phyloP scores from a whole-genome alignment of 768 basidiomycete species.

The Lentinula sp. region DNA sequence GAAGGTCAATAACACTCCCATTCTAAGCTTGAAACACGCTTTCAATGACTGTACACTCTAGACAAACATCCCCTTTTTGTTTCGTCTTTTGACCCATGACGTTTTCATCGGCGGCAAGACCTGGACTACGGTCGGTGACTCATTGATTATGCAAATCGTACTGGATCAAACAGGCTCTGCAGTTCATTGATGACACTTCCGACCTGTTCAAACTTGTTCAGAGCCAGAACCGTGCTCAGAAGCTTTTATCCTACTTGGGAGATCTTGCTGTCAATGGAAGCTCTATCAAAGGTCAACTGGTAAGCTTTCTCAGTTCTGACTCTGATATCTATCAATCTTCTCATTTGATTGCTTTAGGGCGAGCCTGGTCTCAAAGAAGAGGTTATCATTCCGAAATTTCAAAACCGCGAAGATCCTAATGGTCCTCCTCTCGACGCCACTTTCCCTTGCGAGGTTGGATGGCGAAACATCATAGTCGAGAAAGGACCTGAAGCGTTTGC shows the following conservation, averaged over 20 bases:
- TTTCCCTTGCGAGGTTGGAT: slow-evolving; percentile 81
- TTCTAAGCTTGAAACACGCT: background rate
- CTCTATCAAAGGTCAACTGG: slow-evolving; percentile 90
- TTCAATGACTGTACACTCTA: slow-evolving; percentile 18
- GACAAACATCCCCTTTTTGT: slow-evolving; percentile 99
- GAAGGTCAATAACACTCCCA: slow-evolving; percentile 50
- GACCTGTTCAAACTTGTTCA: slow-evolving; percentile 98
- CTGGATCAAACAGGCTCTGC: slow-evolving; percentile 1
- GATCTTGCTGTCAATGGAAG: slow-evolving; percentile 98
- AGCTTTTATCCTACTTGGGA: slow-evolving; percentile 92
- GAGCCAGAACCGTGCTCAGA: slow-evolving; percentile 97
- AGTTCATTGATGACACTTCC: slow-evolving; percentile 99
- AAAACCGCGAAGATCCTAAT: slow-evolving; percentile 71
- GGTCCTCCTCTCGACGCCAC: slow-evolving; percentile 73
- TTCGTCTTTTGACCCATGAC: slow-evolving; percentile 95
- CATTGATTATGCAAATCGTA: background rate
- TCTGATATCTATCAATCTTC: background rate
- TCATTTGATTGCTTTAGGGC: slow-evolving; percentile 34
- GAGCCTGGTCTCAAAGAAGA: slow-evolving; percentile 94
- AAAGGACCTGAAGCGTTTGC: slow-evolving; percentile 98
- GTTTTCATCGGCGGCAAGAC: slow-evolving; percentile 95
- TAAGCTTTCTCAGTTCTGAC: slow-evolving; percentile 17
- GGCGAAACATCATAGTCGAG: slow-evolving; percentile 98
- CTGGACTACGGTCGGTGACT: slow-evolving; percentile 81
- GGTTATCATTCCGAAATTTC: slow-evolving; percentile 74